These are phyloP conservation scores for Heliosperma pusillum DNA, from an alignment of 148 eudicot species.

Conservation along the genomic window DNA sequence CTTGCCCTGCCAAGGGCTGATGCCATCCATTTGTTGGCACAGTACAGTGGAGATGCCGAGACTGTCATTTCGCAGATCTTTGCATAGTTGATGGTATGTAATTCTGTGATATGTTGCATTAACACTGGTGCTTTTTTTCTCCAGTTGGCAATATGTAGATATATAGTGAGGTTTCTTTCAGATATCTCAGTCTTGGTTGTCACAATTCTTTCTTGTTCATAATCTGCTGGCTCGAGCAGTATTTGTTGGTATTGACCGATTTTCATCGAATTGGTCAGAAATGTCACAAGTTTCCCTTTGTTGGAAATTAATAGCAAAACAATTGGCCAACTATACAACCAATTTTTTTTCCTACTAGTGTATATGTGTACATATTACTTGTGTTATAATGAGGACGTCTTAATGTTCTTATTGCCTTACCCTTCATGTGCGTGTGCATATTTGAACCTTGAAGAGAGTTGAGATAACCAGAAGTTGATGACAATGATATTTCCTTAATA, in stretches of 20 bases:
- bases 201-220: constrained; percentile 28
- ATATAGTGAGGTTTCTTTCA: constrained; percentile 3
- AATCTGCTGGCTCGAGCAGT: constrained; percentile 12
- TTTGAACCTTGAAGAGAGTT: neutral
- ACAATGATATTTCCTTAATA: too few relatives aligned
- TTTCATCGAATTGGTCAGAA: constrained; percentile 12
- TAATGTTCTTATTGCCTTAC: neutral
- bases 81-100: constrained; percentile 30
- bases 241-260: constrained; percentile 12
- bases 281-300: constrained; percentile 20
- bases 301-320: constrained; percentile 3
- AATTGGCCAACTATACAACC: neutral
- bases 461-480: neutral
- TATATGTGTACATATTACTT: neutral
- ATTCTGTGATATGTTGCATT: constrained; percentile 5
- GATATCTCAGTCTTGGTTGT: neutral
- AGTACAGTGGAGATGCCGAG: constrained; percentile 85
- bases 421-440: neutral
- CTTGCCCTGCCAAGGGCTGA: constrained; percentile 89
- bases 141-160: constrained; percentile 22
- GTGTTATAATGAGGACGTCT: neutral
- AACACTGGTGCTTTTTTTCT: neutral
- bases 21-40: constrained; percentile 82
- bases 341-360: neutral
- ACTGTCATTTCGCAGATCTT: constrained; percentile 81